Evolutionary conservation across 768 basidiomycete species (phyloP).

Genomic region (Xerocomellus intermedius): DNA sequence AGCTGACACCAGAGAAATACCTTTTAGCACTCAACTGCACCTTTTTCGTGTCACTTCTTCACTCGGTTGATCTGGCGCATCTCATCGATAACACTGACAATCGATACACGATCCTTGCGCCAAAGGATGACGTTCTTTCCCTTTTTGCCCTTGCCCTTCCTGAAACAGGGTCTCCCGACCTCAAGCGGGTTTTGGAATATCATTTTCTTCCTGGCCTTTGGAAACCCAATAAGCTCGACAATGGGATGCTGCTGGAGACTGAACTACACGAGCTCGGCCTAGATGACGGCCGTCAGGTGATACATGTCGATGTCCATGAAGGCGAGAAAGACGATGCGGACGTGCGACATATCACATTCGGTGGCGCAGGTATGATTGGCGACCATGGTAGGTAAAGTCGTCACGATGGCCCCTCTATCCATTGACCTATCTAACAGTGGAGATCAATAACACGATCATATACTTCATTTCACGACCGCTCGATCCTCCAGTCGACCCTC

Average conservation of each 20-base stretch:
- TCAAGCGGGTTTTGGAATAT: conserved; percentile 76
- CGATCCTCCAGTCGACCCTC: conserved; percentile 74
- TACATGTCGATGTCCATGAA: conserved; percentile 61
- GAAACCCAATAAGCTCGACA: conserved; percentile 63
- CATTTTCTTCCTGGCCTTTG: conserved; percentile 89
- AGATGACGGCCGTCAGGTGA: conserved; percentile 65
- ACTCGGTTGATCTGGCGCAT: conserved; percentile 70
- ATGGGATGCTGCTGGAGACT: conserved; percentile 79
- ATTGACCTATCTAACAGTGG: conserved; percentile 45
- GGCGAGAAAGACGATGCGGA: conserved; percentile 46
- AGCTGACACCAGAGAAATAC: conserved; percentile 91
- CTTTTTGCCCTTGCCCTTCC: conserved; percentile 57
- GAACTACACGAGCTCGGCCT: conserved; percentile 72
- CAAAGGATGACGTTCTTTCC: conserved; percentile 79
- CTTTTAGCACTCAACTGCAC: conserved; percentile 91
- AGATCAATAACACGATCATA: conserved; percentile 74
- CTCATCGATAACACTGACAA: conserved; percentile 69
- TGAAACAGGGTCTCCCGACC: conserved; percentile 59
- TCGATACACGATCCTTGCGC: conserved; percentile 88
- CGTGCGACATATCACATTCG: conserved; percentile 68
- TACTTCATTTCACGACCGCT: conserved; percentile 88
- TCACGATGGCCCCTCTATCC: neutral
- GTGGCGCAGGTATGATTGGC: conserved; percentile 76
- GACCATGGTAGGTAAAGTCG: conserved; percentile 58
- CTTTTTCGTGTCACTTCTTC: conserved; percentile 83